These are phyloP conservation scores for Tripterygium wilfordii DNA, from an alignment of 177 flowering plant species.

Conservation along the genomic window DNA sequence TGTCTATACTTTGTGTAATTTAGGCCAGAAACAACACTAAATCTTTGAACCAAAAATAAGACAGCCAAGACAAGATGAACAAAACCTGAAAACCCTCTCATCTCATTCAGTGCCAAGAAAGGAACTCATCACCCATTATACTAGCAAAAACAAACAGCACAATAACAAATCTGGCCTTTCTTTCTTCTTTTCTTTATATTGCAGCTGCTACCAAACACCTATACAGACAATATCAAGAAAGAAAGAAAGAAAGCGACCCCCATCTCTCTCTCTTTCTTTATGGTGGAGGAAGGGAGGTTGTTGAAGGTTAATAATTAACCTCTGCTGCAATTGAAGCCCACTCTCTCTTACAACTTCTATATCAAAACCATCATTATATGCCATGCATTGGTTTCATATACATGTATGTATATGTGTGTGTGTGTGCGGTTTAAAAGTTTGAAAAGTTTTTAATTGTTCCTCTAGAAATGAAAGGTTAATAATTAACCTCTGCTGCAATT, in stretches of 20 bases:
- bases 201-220: conserved; percentile 12
- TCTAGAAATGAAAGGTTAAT: neutral
- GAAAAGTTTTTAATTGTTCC: neutral
- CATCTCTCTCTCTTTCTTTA: conserved; percentile 6
- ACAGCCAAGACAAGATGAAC: conserved; percentile 7
- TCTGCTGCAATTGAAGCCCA: conserved; percentile 1
- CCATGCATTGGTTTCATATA: conserved; percentile 25
- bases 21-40: conserved; percentile 16
- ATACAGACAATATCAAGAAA: neutral
- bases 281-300: conserved; percentile 21
- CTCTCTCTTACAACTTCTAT: conserved; percentile 12
- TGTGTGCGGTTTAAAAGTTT: neutral
- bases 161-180: conserved; percentile 1
- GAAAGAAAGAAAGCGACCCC: conserved; percentile 21
- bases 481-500: too few species aligned
- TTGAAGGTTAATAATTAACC: conserved; percentile 20
- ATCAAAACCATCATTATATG: conserved; percentile 39
- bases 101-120: conserved; percentile 41
- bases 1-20: conserved; percentile 48
- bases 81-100: conserved; percentile 14
- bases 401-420: neutral
- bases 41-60: conserved; percentile 2
- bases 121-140: conserved; percentile 25
- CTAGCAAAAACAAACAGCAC: conserved; percentile 15
- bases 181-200: conserved; percentile 6